These are phyloP conservation scores for Pseudotsuga menziesii DNA, from an alignment of 75 land plant genomes.

Conservation along the genomic window DNA sequence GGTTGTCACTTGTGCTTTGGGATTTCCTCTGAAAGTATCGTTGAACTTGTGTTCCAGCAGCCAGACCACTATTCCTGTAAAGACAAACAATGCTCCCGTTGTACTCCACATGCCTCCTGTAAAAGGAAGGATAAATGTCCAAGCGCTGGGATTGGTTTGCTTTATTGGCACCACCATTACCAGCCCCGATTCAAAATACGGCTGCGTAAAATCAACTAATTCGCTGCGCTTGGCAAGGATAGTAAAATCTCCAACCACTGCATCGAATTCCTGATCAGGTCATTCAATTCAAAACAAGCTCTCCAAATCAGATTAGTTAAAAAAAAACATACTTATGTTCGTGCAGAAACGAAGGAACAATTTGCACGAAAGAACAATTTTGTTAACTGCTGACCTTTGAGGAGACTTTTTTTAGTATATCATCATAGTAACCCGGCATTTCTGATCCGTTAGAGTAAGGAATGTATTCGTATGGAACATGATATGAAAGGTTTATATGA, in stretches of 20 bases:
- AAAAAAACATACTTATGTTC: too few relatives aligned
- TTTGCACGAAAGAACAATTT: too few relatives aligned
- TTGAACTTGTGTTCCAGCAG: slow-evolving; percentile 33
- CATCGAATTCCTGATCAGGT: slow-evolving; percentile 43
- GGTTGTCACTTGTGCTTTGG: slow-evolving; percentile 15
- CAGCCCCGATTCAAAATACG: slow-evolving; percentile 11
- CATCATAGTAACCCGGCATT: slow-evolving; percentile 45
- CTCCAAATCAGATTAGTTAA: not conserved
- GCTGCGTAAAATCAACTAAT: slow-evolving; percentile 29
- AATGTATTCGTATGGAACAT: slow-evolving; percentile 22
- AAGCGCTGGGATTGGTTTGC: slow-evolving; percentile 5
- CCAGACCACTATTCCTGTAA: slow-evolving; percentile 31
- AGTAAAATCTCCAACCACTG: slow-evolving; percentile 65
- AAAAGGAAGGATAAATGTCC: slow-evolving; percentile 47
- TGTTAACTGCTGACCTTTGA: too few relatives aligned
- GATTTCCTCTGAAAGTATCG: slow-evolving; percentile 38
- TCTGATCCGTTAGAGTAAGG: slow-evolving; percentile 2
- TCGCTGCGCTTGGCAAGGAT: slow-evolving; percentile 46
- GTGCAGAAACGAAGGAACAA: too few relatives aligned
- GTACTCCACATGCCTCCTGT: slow-evolving; percentile 32
- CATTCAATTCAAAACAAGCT: not conserved
- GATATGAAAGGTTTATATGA: slow-evolving; percentile 22
- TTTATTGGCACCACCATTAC: slow-evolving; percentile 7
- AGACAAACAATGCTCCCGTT: slow-evolving; percentile 33
- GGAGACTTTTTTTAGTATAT: slow-evolving; percentile 18